Evolutionary conservation across 352 stramenopile genomes (phyloP).

Genomic region (Halophytophthora batemanensis): DNA sequence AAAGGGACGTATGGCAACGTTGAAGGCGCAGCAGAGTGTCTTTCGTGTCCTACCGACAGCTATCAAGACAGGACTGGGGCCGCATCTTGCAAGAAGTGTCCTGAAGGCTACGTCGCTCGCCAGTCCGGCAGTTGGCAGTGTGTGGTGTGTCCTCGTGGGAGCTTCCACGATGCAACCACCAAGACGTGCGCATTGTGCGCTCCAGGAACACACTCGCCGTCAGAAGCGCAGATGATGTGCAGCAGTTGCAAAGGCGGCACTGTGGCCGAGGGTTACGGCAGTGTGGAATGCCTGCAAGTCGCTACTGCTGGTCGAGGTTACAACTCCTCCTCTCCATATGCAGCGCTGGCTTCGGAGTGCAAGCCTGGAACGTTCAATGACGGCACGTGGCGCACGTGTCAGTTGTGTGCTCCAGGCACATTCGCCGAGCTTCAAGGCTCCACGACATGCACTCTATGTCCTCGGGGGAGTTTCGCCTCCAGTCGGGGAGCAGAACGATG

Average conservation of each 20-base stretch:
- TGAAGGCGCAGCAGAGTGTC: constrained; percentile 42
- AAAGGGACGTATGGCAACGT: constrained; percentile 29
- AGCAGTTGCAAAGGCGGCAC: constrained; percentile 25
- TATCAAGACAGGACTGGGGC: constrained; percentile 36
- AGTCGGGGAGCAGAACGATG: constrained; percentile 23
- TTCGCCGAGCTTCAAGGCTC: constrained; percentile 18
- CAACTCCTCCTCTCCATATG: not conserved
- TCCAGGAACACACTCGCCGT: constrained; percentile 29
- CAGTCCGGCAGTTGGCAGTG: constrained; percentile 34
- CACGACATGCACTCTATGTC: constrained; percentile 26
- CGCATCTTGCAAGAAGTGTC: constrained; percentile 30
- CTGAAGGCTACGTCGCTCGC: constrained; percentile 34
- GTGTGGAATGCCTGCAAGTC: constrained; percentile 16
- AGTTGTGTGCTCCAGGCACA: constrained; percentile 26
- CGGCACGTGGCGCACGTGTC: constrained; percentile 26
- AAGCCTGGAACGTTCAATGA: constrained; percentile 35
- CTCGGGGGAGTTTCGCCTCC: constrained; percentile 31
- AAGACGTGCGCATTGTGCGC: constrained; percentile 34
- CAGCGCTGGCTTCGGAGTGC: constrained; percentile 18
- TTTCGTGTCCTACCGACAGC: constrained; percentile 34
- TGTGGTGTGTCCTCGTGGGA: constrained; percentile 34
- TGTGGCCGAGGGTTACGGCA: constrained; percentile 31
- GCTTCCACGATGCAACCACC: constrained; percentile 25
- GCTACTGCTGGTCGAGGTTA: constrained; percentile 22
- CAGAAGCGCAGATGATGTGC: constrained; percentile 24